Base-by-base conservation (phyloP, 108 stramenopile genomes). In the Cyclotella kingstonii region DNA sequence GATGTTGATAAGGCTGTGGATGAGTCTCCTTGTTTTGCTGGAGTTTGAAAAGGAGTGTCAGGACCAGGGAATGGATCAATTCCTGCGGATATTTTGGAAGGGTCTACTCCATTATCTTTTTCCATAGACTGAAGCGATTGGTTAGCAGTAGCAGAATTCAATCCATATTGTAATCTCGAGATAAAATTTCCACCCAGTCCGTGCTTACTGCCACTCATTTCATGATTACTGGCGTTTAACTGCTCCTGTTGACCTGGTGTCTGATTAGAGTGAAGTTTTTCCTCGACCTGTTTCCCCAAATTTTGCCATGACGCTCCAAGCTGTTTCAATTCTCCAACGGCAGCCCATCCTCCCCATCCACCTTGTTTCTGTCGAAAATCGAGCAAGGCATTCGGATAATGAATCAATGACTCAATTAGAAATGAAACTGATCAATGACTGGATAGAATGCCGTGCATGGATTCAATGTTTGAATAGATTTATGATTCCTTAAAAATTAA, bases 281-380 rank as follows among this genome's bases (percentile, higher is more conserved):
- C 68, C 36, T 69, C 71, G 50, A 73, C 40, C n/a, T 57, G 45
- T 26, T 43, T 64, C 11, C 51, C 52, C 51, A 66, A 53, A 19
- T 43, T 56, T 60, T 54, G 56, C 19, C 59, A 29, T 15, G 60
- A 49, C 21, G 66, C 43, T 15, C 70, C 65, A 0, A 68, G 17
- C 36, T 46, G 31, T 34, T 58, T 35, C 19, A 75, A 66, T 30
- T 64, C 44, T 33, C 52, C 47, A 39, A 45, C 5, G 25, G 26
- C 29, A 9, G 29, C 45, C 31, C 45, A 44, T 5, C 57, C 31
- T 28, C 41, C 42, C n/a, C 52, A 14, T 22, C 52, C 29, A 1
- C 54, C 54, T 40, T 55, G 54, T 40, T 55, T 55, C 54, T 55
- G 54, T 34, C 7, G 18, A 17, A 31, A 34, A 3, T 21, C 47